Percentiles rank a stretch among this genome's conserved stretches.
These are phyloP conservation scores for Hippophae tibetana DNA, from an alignment of 306 rosid genomes.

Conservation along the genomic window DNA sequence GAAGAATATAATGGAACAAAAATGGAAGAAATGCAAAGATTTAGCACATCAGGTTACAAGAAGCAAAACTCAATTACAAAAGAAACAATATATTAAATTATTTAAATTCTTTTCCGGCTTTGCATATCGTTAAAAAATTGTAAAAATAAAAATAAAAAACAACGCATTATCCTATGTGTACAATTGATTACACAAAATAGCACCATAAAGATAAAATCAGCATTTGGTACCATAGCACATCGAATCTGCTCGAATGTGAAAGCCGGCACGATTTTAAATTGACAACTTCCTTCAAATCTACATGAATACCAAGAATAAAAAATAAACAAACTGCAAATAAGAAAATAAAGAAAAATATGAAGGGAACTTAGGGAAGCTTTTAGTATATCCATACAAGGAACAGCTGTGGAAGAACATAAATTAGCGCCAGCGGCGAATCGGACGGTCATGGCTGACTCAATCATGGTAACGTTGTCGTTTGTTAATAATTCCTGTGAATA, in stretches of 20 bases:
- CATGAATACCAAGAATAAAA: conserved; percentile 3
- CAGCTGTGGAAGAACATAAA: conserved; percentile 34
- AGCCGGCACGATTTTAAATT: conserved; percentile 45
- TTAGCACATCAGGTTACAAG: too few species aligned
- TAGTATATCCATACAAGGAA: conserved; percentile 26
- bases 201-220: neutral
- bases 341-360: conserved; percentile 6
- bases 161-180: too few species aligned
- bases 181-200: neutral
- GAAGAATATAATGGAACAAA: too few species aligned
- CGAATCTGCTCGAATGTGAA: conserved; percentile 36
- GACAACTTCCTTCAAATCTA: conserved; percentile 40
- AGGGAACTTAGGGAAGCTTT: too few species aligned
- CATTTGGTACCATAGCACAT: conserved; percentile 44
- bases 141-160: too few species aligned
- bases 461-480: conserved; percentile 20
- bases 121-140: too few species aligned
- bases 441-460: conserved; percentile 67
- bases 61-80: too few species aligned
- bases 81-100: too few species aligned
- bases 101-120: too few species aligned
- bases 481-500: too few species aligned
- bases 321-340: neutral
- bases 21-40: too few species aligned
- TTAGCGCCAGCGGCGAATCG: conserved; percentile 45